These are phyloP conservation scores for Phytophthora tubulina DNA, from an alignment of 352 stramenopile genomes.

Conservation along the genomic window DNA sequence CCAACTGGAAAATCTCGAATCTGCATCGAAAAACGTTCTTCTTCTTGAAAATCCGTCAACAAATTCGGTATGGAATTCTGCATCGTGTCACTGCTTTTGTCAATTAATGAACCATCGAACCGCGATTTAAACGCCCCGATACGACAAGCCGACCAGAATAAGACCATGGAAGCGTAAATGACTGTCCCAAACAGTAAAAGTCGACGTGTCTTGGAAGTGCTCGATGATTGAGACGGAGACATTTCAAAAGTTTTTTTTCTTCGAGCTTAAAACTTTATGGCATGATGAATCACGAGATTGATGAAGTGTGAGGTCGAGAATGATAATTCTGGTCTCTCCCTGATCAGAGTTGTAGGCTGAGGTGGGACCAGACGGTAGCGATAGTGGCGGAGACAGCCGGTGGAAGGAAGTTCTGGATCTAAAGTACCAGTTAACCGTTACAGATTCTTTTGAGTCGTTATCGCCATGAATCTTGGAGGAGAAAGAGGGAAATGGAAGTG, in stretches of 20 bases:
- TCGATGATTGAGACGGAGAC: too few relatives aligned
- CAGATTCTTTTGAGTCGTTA: slow-evolving; percentile 5
- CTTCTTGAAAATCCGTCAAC: neutral
- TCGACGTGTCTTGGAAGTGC: neutral
- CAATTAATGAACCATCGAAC: slow-evolving; percentile 8
- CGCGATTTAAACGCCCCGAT: slow-evolving; percentile 23
- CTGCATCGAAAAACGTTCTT: neutral
- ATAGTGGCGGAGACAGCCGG: neutral
- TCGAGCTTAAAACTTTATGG: neutral
- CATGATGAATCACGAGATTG: neutral
- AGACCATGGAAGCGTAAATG: slow-evolving; percentile 25
- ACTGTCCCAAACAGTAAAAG: slow-evolving; percentile 22
- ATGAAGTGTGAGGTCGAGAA: neutral
- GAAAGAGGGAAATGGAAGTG: neutral
- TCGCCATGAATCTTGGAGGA: neutral
- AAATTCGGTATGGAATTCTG: slow-evolving; percentile 1
- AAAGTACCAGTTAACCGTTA: neutral
- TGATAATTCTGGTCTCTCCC: neutral
- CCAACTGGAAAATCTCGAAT: slow-evolving; percentile 14
- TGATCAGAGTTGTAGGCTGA: neutral
- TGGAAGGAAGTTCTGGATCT: neutral
- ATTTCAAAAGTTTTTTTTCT: too few relatives aligned
- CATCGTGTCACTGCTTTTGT: slow-evolving; percentile 3
- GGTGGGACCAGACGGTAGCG: neutral
- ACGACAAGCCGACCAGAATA: slow-evolving; percentile 30